Evolutionary conservation across 345 rosid genomes (phyloP), one percentile per base, ranked within the genome.

Genomic region (Corchorus capsularis): DNA sequence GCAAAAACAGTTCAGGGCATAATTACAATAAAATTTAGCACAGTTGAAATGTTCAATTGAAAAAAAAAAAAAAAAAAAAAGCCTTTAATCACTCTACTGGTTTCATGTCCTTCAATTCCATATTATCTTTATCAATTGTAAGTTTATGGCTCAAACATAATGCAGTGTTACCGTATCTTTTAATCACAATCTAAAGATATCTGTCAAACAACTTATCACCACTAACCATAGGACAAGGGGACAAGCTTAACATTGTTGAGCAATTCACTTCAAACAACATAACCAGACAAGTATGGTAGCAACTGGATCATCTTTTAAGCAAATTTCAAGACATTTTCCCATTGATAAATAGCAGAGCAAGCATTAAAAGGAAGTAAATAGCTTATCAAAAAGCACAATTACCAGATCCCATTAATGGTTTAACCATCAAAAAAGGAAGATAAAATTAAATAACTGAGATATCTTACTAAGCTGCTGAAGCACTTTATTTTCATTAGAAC

Each of bases 251-350:
- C 35, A 43, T 45, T 22, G 14, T 45, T 16, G 14, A 55, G 2
- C 8, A 22, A 41, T 41, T 57, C 49, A 57, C 64, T n/a, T 57
- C 66, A 72, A 57, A 47, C 14, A 4, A 73, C 17, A 4, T 46
- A 16, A 16, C 59, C 12, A 63, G 14, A 49, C 34, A 5, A 37
- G 61, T 12, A 49, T 34, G 34, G 52, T 15, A 74, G 53, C 50
- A 20, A 19, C 14, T 20, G 5, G 45, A 75, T 8, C 56, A 71
- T 39, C 68, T 19, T 32, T 2, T 7, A 46, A 62, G 41, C 45
- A 61, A 45, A 47, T 75, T 73, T 57, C 9, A 52, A 63, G 57
- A 22, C n/a, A 34, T 15, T 79, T 37, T 72, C 17, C 55, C 43
- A 41, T 12, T 22, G 53, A 43, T 6, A 72, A 17, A 13, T 6